Percentiles rank a stretch among this genome's conserved stretches.
Evolutionary conservation across 805 yeast genomes (phyloP).

Genomic region (Saccharomycopsis fodiens): DNA sequence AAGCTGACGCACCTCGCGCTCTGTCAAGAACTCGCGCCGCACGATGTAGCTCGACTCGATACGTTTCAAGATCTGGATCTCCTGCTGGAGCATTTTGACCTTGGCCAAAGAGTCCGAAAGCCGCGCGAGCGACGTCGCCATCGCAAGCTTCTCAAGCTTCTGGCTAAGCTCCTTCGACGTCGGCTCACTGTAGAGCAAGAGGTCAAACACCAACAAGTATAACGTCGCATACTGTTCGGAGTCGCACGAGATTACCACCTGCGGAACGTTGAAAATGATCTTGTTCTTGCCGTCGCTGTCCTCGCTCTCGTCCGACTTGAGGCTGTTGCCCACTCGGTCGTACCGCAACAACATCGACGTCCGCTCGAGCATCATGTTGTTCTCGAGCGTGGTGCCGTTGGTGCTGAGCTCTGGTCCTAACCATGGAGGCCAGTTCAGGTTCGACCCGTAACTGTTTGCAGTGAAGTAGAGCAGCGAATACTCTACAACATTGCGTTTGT

Average conservation of each 20-base stretch:
- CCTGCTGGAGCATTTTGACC: constrained; percentile 42
- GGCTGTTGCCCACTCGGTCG: constrained; percentile 37
- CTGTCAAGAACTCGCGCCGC: constrained; percentile 41
- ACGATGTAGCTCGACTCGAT: constrained; percentile 42
- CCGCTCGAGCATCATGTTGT: constrained; percentile 51
- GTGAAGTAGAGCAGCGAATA: constrained; percentile 29
- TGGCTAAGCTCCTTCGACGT: constrained; percentile 48
- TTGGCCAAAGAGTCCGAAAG: constrained; percentile 40
- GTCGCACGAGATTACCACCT: constrained; percentile 58
- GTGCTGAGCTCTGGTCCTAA: constrained; percentile 64
- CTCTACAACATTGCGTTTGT: constrained; percentile 38
- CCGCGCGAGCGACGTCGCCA: constrained; percentile 67
- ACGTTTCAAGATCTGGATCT: constrained; percentile 33
- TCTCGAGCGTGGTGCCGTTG: constrained; percentile 39
- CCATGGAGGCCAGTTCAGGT: constrained; percentile 84
- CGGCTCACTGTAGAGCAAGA: constrained; percentile 72
- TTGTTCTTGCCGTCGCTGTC: constrained; percentile 34
- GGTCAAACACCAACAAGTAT: constrained; percentile 51
- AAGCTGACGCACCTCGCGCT: constrained; percentile 39
- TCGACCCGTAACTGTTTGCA: constrained; percentile 23
- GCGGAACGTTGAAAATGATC: constrained; percentile 60
- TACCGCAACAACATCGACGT: constrained; percentile 55
- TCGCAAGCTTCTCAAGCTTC: constrained; percentile 53
- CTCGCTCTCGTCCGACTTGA: constrained; percentile 14
- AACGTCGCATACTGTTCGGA: constrained; percentile 66